Evolutionary conservation across 2,329 filamentous ascomycete species (phyloP).

Genomic region (Neopestalotiopsis rosae): DNA sequence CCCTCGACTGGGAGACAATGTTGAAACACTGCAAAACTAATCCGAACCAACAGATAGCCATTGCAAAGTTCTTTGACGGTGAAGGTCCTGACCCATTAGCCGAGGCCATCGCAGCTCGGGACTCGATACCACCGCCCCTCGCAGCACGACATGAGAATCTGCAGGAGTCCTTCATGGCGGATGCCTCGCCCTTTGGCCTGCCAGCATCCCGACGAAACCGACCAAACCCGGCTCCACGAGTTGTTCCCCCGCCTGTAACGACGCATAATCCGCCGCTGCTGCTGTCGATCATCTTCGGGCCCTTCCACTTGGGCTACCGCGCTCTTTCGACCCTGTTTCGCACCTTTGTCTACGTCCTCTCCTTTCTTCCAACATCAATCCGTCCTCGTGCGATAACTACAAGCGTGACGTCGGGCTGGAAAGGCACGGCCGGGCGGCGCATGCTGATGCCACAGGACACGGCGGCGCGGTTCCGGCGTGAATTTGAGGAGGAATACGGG

Average conservation of each 20-base stretch:
- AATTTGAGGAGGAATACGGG: constrained; percentile 95
- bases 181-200: constrained; percentile 39
- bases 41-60: constrained; percentile 72
- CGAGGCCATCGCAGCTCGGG: constrained; percentile 71
- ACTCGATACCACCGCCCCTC: constrained; percentile 62
- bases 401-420: constrained; percentile 54
- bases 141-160: constrained; percentile 76
- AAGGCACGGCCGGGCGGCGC: constrained; percentile 72
- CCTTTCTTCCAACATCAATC: constrained; percentile 75
- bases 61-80: constrained; percentile 97
- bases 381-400: constrained; percentile 61
- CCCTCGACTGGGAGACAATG: constrained; percentile 2
- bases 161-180: constrained; percentile 59
- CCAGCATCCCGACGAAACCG: constrained; percentile 38
- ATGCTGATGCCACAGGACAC: constrained; percentile 86
- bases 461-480: constrained; percentile 84
- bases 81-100: constrained; percentile 83
- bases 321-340: constrained; percentile 73
- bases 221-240: constrained; percentile 77
- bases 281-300: constrained; percentile 78
- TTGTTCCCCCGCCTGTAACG: constrained; percentile 78
- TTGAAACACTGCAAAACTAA: constrained; percentile 8
- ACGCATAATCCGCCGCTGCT: constrained; percentile 76
- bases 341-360: constrained; percentile 77
- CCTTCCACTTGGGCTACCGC: constrained; percentile 79